phyloP scores from a whole-genome alignment of 2,329 filamentous ascomycete genomes.

The Chlorencoelia australis region DNA sequence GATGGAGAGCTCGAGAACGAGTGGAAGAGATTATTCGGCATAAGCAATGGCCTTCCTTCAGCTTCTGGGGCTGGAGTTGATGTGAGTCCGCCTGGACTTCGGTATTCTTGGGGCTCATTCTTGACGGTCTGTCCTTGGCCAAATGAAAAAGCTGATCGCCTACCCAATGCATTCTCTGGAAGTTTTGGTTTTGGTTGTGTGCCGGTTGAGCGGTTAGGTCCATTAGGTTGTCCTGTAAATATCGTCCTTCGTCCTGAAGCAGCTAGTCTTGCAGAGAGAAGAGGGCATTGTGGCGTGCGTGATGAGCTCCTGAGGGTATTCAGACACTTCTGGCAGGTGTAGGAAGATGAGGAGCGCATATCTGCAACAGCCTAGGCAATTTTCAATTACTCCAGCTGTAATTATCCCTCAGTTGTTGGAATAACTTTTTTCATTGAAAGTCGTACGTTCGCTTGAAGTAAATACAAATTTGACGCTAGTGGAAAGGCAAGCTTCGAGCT shows the following conservation, averaged over 20 bases:
- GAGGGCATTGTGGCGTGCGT: constrained; percentile 9
- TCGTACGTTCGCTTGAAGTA: too few relatives aligned
- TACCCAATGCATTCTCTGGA: constrained; percentile 10
- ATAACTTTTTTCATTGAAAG: too few relatives aligned
- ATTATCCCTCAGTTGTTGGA: not conserved
- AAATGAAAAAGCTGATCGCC: constrained; percentile 15
- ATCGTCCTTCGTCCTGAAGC: constrained; percentile 15
- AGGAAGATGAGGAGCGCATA: constrained; percentile 21
- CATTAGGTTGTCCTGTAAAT: constrained; percentile 14
- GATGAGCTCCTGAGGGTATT: constrained; percentile 17
- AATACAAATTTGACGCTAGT: too few relatives aligned
- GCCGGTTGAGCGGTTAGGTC: constrained; percentile 9
- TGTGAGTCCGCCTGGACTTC: constrained; percentile 15
- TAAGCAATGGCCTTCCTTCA: constrained; percentile 21
- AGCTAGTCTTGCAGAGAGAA: constrained; percentile 10
- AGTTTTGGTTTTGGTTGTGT: constrained; percentile 6
- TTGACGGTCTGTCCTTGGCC: constrained; percentile 18
- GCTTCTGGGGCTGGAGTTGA: constrained; percentile 15
- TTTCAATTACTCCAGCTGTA: too few relatives aligned
- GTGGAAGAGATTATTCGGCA: constrained; percentile 81
- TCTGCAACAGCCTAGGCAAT: not conserved
- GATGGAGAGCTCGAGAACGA: constrained; percentile 83
- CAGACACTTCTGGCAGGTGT: constrained; percentile 26
- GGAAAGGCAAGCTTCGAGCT: too few relatives aligned
- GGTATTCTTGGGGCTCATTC: constrained; percentile 18